Base-by-base conservation (phyloP, 805 yeast species). In the Wickerhamiella azymoides region DNA sequence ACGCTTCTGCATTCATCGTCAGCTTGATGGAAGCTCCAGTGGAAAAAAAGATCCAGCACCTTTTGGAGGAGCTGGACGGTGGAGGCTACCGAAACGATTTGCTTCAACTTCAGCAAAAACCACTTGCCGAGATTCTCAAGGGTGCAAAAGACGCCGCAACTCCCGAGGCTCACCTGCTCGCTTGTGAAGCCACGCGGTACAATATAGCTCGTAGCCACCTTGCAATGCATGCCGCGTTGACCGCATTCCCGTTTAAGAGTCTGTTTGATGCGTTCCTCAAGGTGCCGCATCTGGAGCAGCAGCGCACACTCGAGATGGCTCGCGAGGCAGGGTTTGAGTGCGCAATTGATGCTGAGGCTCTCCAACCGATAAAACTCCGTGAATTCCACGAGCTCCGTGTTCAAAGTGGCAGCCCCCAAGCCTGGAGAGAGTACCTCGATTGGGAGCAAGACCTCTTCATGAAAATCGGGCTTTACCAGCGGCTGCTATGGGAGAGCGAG, bases 1-100 rank as follows among this genome's bases (percentile, higher is more conserved):
- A 92, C 45, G 64, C 72, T 45, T 71, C 72, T 35, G 94, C 77
- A 61, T 92, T 77, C 94, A 88, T 86, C 41, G 33, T 30, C 33
- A 30, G 33, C 33, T 7, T 13, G 16, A 30, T 30, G 33, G 16
- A 11, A 6, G 30, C 30, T 27, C 30, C 4, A 27, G 30, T 13
- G 9, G n/a, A 13, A 30, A 13, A 7, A 13, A 30, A 13, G 3
- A 7, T 30, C 16, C 16, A 30, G 16, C 16, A 30, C 6, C 8
- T 30, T 30, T 30, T 30, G 9, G 16, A 14, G 16, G 5, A 13
- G 16, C 3, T 21, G 7, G 24, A 4, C 6, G 24, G 6, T 5
- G 24, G 24, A 21, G 24, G 7, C 6, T 21, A 7, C 24, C 7
- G 4, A 5, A 21, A 7, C 6, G 24, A 21, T 7, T 7, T 21